Base-by-base conservation (phyloP, 2,329 filamentous ascomycete species). In the Fusarium sublunatum region DNA sequence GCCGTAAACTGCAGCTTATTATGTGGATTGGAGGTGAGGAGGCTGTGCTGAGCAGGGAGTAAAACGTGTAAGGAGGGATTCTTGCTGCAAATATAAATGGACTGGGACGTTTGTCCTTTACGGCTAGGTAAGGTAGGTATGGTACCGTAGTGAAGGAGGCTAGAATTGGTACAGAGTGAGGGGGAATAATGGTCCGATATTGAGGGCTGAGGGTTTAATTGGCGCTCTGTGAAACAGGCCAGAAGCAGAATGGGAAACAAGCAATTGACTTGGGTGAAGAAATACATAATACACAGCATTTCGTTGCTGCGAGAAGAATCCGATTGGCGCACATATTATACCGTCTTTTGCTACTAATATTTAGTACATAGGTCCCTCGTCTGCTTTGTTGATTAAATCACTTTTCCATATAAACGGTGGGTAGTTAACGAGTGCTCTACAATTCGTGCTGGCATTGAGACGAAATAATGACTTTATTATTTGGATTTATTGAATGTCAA, bases 131-230 rank as follows among this genome's bases (percentile, higher is more conserved):
- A n/a, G n/a, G 5, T 19, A 10, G n/a, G 12, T 38, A 24, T 12
- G 5, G 22, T 40, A 11, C 7, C 6, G 19, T 39, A 25, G 24
- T 25, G 26, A 22, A 40, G 34, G 12, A 40, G 38, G 22, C 19
- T 24, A 38, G 36, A 8, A 38, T 36, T 36, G 35, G 15, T 19
- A 12, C 24, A 22, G 35, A 31, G 32, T 43, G 28, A 54, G 31
- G 55, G 57, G 56, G 57, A 45, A 34, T n/a, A 34, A n/a, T 41
- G 31, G 39, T 35, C 29, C 26, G 45, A 58, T 39, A 28, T 32
- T 10, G 15, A 25, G 11, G 11, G 10, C 40, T 25, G 29, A 41
- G 34, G 31, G 12, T 24, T 22, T 58, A 40, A 58, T 58, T 58
- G 55, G 55, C 45, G 44, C 38, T 32, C 28, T 45, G 53, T 40